Percentiles rank a stretch among this genome's conserved stretches.
phyloP scores from a whole-genome alignment of 176 grass and related monocot species.

The Avena atlantica region DNA sequence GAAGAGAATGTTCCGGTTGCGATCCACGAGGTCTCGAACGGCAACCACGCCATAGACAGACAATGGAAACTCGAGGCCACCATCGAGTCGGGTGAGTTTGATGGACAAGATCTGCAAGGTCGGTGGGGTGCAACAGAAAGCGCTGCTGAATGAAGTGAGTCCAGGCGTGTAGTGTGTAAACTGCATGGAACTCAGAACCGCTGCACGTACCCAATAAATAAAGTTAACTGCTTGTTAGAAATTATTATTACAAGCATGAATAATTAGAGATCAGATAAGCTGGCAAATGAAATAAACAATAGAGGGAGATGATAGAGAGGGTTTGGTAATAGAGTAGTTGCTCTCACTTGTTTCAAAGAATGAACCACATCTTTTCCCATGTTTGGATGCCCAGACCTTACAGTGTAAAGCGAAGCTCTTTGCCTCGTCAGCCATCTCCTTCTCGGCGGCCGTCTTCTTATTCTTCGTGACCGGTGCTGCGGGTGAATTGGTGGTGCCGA shows the following conservation, averaged over 20 bases:
- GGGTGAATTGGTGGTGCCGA: neutral
- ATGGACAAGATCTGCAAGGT: neutral
- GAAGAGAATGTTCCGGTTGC: neutral
- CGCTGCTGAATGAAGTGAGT: too few relatives aligned
- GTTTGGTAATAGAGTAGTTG: neutral
- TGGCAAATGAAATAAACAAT: neutral
- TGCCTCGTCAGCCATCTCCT: neutral
- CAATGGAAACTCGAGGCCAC: neutral
- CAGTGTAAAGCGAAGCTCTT: neutral
- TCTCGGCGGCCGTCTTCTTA: too few relatives aligned
- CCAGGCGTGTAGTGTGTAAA: neutral
- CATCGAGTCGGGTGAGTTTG: neutral
- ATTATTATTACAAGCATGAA: neutral
- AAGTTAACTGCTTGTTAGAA: neutral
- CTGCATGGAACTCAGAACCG: neutral
- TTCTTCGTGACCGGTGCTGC: too few relatives aligned
- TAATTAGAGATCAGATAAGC: neutral
- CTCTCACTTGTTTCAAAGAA: neutral
- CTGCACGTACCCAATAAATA: neutral
- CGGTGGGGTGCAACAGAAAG: neutral
- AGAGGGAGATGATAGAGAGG: neutral
- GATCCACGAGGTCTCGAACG: neutral
- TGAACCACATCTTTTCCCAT: neutral
- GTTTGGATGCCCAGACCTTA: neutral
- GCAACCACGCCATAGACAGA: neutral